A percentile compares a stretch with the other conserved stretches of the same genome.
Evolutionary conservation across 352 stramenopile genomes (phyloP).

Genomic region (Globisporangium nagaii): DNA sequence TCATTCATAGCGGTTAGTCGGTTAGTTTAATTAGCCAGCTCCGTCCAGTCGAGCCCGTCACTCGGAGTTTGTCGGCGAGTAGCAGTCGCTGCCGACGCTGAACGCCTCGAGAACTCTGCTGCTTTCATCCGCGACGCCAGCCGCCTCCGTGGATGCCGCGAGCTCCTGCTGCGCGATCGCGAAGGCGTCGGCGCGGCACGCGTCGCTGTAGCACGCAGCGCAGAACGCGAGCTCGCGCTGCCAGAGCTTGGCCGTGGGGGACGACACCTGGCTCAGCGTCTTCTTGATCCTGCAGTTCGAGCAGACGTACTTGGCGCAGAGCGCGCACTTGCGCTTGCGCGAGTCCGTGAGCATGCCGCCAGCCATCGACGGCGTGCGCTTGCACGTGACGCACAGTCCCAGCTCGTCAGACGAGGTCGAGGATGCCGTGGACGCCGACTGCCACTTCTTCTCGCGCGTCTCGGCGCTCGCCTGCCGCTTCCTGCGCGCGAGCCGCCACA

Average conservation of each 20-base stretch:
- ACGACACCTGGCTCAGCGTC: neutral
- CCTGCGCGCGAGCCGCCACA: constrained; percentile 11
- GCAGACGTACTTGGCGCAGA: constrained; percentile 1
- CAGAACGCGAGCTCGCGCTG: neutral
- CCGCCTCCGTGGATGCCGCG: no score
- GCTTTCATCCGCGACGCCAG: no score
- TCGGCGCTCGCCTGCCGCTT: constrained; percentile 9
- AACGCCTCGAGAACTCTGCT: no score
- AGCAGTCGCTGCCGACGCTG: no score
- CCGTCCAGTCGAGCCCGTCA: no score
- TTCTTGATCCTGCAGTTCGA: neutral
- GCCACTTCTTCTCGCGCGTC: no score
- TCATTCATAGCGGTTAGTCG: neutral
- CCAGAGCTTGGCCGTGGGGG: neutral
- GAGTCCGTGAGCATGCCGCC: neutral
- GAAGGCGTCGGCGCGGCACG: neutral
- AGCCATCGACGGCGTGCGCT: neutral
- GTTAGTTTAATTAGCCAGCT: no score
- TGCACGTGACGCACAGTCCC: neutral
- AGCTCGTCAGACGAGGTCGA: no score
- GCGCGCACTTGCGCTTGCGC: neutral
- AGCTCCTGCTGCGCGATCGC: neutral
- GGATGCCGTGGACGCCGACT: no score
- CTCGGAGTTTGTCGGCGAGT: no score
- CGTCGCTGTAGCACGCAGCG: neutral